These are phyloP conservation scores for Penicillium hordei DNA, from an alignment of 2,329 filamentous ascomycete genomes.

Conservation along the genomic window DNA sequence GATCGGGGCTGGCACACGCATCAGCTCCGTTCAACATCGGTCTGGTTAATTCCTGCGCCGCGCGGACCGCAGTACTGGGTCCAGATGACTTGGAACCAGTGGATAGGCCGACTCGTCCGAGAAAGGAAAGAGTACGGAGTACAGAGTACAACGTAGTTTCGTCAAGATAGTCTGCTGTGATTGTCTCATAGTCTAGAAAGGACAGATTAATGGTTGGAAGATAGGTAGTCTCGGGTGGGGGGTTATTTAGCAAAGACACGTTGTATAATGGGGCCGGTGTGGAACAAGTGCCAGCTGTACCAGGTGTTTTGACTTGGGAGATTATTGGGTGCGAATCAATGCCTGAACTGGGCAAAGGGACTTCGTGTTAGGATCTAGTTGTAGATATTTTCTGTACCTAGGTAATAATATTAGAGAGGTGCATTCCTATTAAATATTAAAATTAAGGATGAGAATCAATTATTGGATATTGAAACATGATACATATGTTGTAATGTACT, in stretches of 20 bases:
- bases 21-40: not conserved
- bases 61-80: conserved; percentile 16
- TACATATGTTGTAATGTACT: not conserved
- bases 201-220: not conserved
- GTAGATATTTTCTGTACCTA: not conserved
- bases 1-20: conserved; percentile 5
- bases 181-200: conserved; percentile 1
- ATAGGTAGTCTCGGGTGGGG: conserved; percentile 10
- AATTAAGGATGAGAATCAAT: not conserved
- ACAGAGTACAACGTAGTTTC: not conserved
- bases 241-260: conserved; percentile 16
- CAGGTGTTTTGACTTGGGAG: not conserved
- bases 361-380: not conserved
- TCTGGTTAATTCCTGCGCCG: conserved; percentile 6
- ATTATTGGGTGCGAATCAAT: conserved; percentile 5
- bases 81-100: conserved; percentile 13
- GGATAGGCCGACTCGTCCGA: not conserved
- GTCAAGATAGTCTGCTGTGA: not conserved
- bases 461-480: not conserved
- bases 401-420: not conserved
- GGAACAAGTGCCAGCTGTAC: conserved; percentile 10
- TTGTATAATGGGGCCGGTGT: conserved; percentile 19
- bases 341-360: not conserved
- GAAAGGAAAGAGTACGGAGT: not conserved
- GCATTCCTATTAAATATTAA: not conserved